These are phyloP conservation scores for Linum lewisii DNA, from an alignment of 345 rosid genomes.

Conservation along the genomic window DNA sequence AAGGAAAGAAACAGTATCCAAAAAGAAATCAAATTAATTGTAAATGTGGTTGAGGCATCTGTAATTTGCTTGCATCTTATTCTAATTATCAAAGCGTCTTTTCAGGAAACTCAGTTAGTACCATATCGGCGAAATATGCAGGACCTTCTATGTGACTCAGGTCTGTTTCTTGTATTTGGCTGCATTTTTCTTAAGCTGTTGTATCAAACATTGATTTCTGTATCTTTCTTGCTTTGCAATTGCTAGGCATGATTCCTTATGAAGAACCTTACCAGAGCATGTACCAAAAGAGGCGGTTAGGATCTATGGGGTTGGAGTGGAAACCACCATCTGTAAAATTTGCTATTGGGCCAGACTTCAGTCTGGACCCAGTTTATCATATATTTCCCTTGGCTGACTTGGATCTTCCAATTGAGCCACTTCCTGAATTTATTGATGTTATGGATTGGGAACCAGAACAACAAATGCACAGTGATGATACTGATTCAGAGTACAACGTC, in stretches of 20 bases:
- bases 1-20: too few relatives aligned
- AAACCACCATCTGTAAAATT: conserved; percentile 63
- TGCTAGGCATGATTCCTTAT: conserved; percentile 83
- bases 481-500: conserved; percentile 90
- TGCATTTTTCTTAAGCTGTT: conserved; percentile 7
- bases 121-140: conserved; percentile 91
- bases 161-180: conserved; percentile 25
- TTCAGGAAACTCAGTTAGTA: conserved; percentile 90
- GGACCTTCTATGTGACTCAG: conserved; percentile 97
- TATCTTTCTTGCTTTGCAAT: conserved; percentile 14
- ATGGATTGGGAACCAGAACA: conserved; percentile 96
- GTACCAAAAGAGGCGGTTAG: conserved; percentile 89
- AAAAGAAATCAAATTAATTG: too few relatives aligned
- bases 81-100: conserved; percentile 7
- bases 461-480: conserved; percentile 67
- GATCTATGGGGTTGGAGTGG: conserved; percentile 91
- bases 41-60: too few relatives aligned
- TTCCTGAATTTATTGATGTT: conserved; percentile 73
- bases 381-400: conserved; percentile 84
- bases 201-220: conserved; percentile 3
- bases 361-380: conserved; percentile 70
- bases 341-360: conserved; percentile 82
- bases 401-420: conserved; percentile 64
- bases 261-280: conserved; percentile 91
- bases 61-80: not conserved